Percentiles rank a stretch among this genome's conserved stretches.
These are phyloP conservation scores for Lithospermum erythrorhizon DNA, from an alignment of 257 asterid genomes.

Conservation along the genomic window DNA sequence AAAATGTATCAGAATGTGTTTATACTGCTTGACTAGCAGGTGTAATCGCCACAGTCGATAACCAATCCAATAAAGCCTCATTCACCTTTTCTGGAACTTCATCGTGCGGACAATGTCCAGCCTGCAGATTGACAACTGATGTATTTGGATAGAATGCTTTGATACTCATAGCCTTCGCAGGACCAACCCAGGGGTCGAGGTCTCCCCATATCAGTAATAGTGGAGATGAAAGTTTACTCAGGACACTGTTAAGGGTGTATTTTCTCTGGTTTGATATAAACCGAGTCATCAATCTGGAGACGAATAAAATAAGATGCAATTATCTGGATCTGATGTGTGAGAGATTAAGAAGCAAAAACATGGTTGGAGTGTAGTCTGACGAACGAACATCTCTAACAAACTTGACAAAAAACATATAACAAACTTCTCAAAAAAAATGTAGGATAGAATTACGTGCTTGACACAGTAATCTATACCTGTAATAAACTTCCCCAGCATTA, in stretches of 20 bases:
- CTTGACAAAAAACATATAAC: not conserved
- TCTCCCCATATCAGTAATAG: slow-evolving; percentile 85
- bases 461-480: slow-evolving; percentile 34
- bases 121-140: slow-evolving; percentile 55
- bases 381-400: not conserved
- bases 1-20: not conserved
- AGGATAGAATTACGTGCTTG: not conserved
- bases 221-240: slow-evolving; percentile 70
- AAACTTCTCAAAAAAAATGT: not conserved
- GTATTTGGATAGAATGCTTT: slow-evolving; percentile 66
- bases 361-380: too few species aligned
- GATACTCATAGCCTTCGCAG: slow-evolving; percentile 73
- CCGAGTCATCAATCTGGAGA: slow-evolving; percentile 63
- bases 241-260: slow-evolving; percentile 66
- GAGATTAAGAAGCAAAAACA: not conserved
- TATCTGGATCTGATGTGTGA: not conserved
- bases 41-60: slow-evolving; percentile 23
- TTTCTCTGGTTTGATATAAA: slow-evolving; percentile 75
- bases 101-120: slow-evolving; percentile 96
- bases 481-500: slow-evolving; percentile 88
- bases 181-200: slow-evolving; percentile 90
- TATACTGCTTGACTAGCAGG: slow-evolving; percentile 19
- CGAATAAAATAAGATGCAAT: not conserved
- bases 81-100: slow-evolving; percentile 90
- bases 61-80: slow-evolving; percentile 74